Base-by-base conservation (phyloP, 768 basidiomycete genomes). In the Lactarius psammicola region DNA sequence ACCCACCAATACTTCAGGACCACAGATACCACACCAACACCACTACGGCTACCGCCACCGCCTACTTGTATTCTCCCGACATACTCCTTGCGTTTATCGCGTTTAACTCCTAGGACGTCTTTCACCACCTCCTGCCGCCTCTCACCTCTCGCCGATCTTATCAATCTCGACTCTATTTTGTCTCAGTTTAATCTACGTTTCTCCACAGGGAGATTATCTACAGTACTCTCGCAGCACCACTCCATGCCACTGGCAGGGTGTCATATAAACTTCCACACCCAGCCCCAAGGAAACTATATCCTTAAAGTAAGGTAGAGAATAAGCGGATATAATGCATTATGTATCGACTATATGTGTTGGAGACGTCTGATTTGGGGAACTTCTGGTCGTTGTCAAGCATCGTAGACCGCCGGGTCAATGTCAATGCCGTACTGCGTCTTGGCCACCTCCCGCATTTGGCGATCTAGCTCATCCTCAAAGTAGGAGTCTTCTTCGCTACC, bases 341-440 rank as follows among this genome's bases (percentile, higher is more conserved):
- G 23, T 26, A 51, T 49, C 11, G n/a, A 46, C n/a, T 13, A 15
- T 51, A 3, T 51, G 49, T 31, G 17, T 49, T 31, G 9, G 13
- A 59, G 28, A 15, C 23, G 58, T 46, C 40, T 13, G 18, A 31
- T 46, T 33, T 20, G 42, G 15, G 46, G 2, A 23, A 46, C 18
- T 28, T 49, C 28, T 59, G 7, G 9, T 18, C 36, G 23, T 59
- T 30, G 28, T 64, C 57, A 59, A 30, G 62, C 66, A n/a, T 67
- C 62, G 26, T 54, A 67, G 11, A 18, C 18, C 15, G 57, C 38
- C 33, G 62, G 62, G 56, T 67, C 66, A 3, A 67, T 49, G 30
- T 64, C 66, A 33, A 67, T 62, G 33, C 66, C 62, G 18, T 64
- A 67, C 53, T 64, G 62, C 8, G 58, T 60, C 54, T 64, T 63